Percentiles rank a stretch among this genome's conserved stretches.
Evolutionary conservation across 495 filamentous ascomycete genomes (phyloP).

Genomic region (Aspergillus ellipticus): DNA sequence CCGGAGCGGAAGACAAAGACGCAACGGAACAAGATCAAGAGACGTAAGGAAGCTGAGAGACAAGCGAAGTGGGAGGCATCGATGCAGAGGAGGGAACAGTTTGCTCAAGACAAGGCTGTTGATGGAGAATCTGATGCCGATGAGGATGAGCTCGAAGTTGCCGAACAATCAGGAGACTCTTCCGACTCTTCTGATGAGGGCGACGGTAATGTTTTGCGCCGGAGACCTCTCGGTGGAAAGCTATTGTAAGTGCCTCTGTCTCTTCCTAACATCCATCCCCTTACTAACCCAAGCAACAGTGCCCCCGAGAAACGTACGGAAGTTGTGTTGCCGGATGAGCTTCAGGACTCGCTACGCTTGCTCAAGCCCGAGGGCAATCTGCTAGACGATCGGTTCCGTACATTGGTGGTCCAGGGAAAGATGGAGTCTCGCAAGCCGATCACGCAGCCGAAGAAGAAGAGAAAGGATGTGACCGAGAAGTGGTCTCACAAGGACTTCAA

Average conservation of each 20-base stretch:
- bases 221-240: slow-evolving; percentile 71
- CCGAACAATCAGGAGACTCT: slow-evolving; percentile 27
- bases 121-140: slow-evolving; percentile 50
- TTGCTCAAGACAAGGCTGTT: slow-evolving; percentile 60
- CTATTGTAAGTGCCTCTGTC: slow-evolving; percentile 43
- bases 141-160: slow-evolving; percentile 49
- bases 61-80: slow-evolving; percentile 64
- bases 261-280: background rate
- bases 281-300: slow-evolving; percentile 38
- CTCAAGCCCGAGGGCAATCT: slow-evolving; percentile 95
- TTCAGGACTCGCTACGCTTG: slow-evolving; percentile 82
- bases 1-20: slow-evolving; percentile 78
- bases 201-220: slow-evolving; percentile 58
- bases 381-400: slow-evolving; percentile 86
- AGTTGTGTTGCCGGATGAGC: slow-evolving; percentile 85
- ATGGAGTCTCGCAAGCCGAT: slow-evolving; percentile 76
- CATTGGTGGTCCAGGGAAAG: slow-evolving; percentile 81
- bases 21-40: slow-evolving; percentile 81
- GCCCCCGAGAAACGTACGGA: slow-evolving; percentile 78
- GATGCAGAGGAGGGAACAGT: slow-evolving; percentile 67
- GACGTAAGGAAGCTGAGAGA: slow-evolving; percentile 81
- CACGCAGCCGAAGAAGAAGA: slow-evolving; percentile 72
- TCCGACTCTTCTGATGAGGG: slow-evolving; percentile 55
- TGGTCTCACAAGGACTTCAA: slow-evolving; percentile 96
- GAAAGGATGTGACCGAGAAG: slow-evolving; percentile 81